Conservation (phyloP, 139 green algal species). For the Micractinium sp. region DNA sequence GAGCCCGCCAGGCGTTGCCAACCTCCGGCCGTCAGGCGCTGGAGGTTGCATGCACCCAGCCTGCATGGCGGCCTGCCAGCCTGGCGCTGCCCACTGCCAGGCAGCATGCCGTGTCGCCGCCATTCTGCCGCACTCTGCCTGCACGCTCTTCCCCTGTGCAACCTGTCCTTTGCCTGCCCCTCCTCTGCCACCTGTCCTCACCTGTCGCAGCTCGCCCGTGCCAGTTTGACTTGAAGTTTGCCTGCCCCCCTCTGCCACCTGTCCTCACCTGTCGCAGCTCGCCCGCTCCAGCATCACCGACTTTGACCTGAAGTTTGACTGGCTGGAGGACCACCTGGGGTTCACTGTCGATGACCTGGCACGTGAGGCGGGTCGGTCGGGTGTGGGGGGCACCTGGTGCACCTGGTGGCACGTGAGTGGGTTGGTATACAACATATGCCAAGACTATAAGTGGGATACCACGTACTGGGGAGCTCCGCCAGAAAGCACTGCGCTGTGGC, state of each 20-base stretch:
- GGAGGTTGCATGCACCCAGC: too few relatives aligned
- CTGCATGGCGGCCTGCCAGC: too few relatives aligned
- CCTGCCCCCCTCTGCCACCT: background rate
- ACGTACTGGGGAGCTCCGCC: too few relatives aligned
- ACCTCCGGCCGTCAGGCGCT: background rate
- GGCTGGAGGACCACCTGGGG: constrained; percentile 36
- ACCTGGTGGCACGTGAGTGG: too few relatives aligned
- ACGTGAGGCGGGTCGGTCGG: too few relatives aligned
- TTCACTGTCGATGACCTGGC: constrained; percentile 28
- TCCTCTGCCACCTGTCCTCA: too few relatives aligned
- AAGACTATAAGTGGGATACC: background rate
- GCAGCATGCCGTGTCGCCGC: background rate
- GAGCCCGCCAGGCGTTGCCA: background rate
- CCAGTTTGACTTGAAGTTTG: background rate
- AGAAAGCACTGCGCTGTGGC: too few relatives aligned
- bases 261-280: background rate
- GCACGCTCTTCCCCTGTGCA: too few relatives aligned
- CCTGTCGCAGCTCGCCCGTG: background rate
- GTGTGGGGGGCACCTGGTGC: too few relatives aligned
- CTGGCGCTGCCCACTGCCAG: too few relatives aligned
- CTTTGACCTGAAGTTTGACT: constrained; percentile 40
- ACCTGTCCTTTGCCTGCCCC: too few relatives aligned
- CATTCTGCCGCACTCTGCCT: too few relatives aligned
- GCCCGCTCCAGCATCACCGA: background rate
- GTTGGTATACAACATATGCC: background rate